Base-by-base conservation (phyloP, 2,329 filamentous ascomycete species). In the Neonectria ditissima region DNA sequence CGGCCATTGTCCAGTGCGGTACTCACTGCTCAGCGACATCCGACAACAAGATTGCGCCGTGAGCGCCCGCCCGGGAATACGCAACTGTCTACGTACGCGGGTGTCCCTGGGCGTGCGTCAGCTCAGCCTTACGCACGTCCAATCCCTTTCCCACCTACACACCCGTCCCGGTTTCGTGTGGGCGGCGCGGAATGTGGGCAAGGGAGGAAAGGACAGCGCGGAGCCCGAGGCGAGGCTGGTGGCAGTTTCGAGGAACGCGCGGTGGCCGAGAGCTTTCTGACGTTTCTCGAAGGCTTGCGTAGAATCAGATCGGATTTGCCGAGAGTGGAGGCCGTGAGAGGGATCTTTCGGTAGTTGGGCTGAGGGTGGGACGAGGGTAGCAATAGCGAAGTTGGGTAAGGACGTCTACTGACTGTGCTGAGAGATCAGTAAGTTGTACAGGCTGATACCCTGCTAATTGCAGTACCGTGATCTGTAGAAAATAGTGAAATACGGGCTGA, bases 91-190 rank as follows among this genome's bases (percentile, higher is more conserved):
- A 53, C 52, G 62, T 64, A 64, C 47, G 45, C 62, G 39, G 44
- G 55, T 44, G 24, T 24, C 26, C 10, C 41, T n/a, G 26, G 30
- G 45, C 26, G 41, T 53, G 56, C 62, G 62, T 64, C 51, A 64
- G 56, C 52, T 61, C 52, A 61, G 52, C 57, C 62, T 64, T 52
- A 56, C 32, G 48, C 59, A 54, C 47, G 54, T 54, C 51, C 41
- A 37, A 26, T 41, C 34, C 34, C 3, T n/a, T n/a, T 47, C 39
- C 37, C 32, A 20, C 34, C 1, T 14, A 2, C 16, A n/a, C 34
- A 13, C 34, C 34, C 7, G 34, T 37, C 16, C 16, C 26, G 13
- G 22, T 47, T 47, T n/a, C 16, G 45, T 28, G 24, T 30, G 7
- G 16, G 8, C 22, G 13, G 26, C 13, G 44, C 14, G 44, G 28